Evolutionary conservation across 179 eudicot genomes (phyloP), one percentile per base, ranked within the genome.

Genomic region (Camellia oleifera): DNA sequence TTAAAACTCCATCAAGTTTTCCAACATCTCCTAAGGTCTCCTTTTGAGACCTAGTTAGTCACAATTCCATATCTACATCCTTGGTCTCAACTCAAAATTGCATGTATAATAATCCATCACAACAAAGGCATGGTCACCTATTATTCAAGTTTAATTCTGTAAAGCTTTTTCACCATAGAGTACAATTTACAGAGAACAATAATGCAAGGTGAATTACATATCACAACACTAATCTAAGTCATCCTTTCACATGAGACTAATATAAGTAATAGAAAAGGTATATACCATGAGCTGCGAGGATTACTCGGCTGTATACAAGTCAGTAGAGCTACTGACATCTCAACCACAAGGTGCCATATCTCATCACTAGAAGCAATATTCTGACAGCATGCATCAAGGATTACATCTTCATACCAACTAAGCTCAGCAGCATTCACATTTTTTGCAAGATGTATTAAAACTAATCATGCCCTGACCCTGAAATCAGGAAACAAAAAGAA

Each of bases 211-310:
- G 1, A 26, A 14, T 69, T 23, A 23, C 23, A 61, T 0, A 18
- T 63, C 69, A 76, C 11, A 0, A 26, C 78, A 63, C 69, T 11
- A 75, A 13, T 57, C 42, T 44, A 7, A 45, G 7, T 20, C 50
- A 76, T 76, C 48, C 69, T 44, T 65, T 56, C 8, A 57, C 12
- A 58, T 18, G 58, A 77, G 40, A 57, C 42, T 72, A 72, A n/a
- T 72, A 61, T 9, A 40, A 57, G 64, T 11, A 78, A 32, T 40
- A 69, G 7, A 46, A 23, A 40, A 76, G n/a, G 11, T 40, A 78
- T 91, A 96, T 91, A 96, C 99, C 99, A 96, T 76, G 89, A 79
- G 86, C 99, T 96, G 52, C 98, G 97, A 82, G 99, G 98, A 83
- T 96, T 91, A 83, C 80, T 87, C 77, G 71, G 83, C 78, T 91